Evolutionary conservation across 2,329 filamentous ascomycete species (phyloP), one percentile per base, ranked within the genome.

Genomic region (Penicillium sumatraense): DNA sequence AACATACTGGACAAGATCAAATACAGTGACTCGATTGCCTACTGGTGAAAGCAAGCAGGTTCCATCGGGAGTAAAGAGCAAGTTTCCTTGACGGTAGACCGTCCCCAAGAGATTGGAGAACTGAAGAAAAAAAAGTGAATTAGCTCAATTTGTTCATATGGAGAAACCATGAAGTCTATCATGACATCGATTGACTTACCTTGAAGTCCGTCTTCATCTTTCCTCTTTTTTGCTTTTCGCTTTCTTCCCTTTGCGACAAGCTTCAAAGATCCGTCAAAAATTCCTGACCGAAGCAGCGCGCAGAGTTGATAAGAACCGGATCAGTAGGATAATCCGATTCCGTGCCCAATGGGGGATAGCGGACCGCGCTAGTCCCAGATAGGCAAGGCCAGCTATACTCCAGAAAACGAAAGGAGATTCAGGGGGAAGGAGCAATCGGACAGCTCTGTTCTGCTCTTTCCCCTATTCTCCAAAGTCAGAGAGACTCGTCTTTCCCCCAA

Each of bases 191-290:
- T 41, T 13, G 3, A 51, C 56, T 55, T 75, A 96, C 93, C 87
- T 95, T 96, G 77, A 98, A 99, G 79, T 98, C 93, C 65, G 93
- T 98, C 89, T 98, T 99, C 95, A 99, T 99, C 57, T 63, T 65
- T 45, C 42, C 57, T 21, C n/a, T 58, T 60, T 62, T 40, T 41
- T 41, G 56, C 24, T 20, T 58, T 63, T 64, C 41, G 45, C 61
- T 41, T 54, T 59, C 63, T 64, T 45, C 48, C 61, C 44, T 54
- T 59, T 65, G 58, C 57, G 62, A 65, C 60, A 61, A 46, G 56
- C 65, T 66, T 44, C 24, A 8, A 13, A 5, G 58, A 59, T 61
- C 54, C 58, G 53, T 61, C 60, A 65, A 65, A 65, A 65, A 61
- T 63, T 64, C 54, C 41, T 53, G 21, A 56, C 56, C n/a, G n/a